Conservation (phyloP, 2,329 filamentous ascomycete species). For the Ilyonectria mors-panacis region DNA sequence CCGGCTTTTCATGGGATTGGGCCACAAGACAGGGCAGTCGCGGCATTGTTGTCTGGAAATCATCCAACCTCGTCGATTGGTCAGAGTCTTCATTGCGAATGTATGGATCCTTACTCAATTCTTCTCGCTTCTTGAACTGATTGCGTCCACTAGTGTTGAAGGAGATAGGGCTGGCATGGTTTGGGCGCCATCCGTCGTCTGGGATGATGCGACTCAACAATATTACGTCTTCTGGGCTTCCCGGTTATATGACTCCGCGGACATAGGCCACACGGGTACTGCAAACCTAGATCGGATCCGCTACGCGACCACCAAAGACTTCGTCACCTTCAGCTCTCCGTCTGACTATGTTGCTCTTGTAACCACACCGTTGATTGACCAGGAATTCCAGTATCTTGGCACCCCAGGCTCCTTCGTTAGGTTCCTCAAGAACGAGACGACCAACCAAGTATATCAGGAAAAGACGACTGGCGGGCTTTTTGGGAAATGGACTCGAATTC, state of each 20-base stretch:
- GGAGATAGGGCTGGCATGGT: slow-evolving; percentile 54
- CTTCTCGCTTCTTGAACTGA: neutral
- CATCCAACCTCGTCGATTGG: slow-evolving; percentile 54
- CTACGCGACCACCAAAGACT: slow-evolving; percentile 66
- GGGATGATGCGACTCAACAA: slow-evolving; percentile 52
- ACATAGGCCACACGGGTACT: slow-evolving; percentile 61
- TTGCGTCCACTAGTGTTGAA: slow-evolving; percentile 47
- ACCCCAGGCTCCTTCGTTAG: slow-evolving; percentile 58
- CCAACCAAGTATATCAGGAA: slow-evolving; percentile 64
- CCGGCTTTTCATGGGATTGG: slow-evolving; percentile 54
- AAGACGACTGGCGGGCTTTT: slow-evolving; percentile 61
- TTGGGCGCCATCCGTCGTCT: slow-evolving; percentile 57
- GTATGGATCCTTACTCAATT: neutral
- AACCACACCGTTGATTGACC: slow-evolving; percentile 63
- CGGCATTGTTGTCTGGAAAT: slow-evolving; percentile 56
- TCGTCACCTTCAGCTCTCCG: slow-evolving; percentile 62
- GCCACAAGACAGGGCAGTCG: slow-evolving; percentile 54
- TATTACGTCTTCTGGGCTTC: slow-evolving; percentile 66
- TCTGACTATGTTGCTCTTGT: slow-evolving; percentile 59
- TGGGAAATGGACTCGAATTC: slow-evolving; percentile 61
- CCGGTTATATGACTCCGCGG: slow-evolving; percentile 59
- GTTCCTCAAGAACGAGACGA: slow-evolving; percentile 67
- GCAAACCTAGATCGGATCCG: slow-evolving; percentile 60
- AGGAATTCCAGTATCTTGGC: slow-evolving; percentile 63
- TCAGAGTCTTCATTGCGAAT: slow-evolving; percentile 37